Conservation (phyloP, 2,329 filamentous ascomycete species). For the Trichoderma arundinaceum region DNA sequence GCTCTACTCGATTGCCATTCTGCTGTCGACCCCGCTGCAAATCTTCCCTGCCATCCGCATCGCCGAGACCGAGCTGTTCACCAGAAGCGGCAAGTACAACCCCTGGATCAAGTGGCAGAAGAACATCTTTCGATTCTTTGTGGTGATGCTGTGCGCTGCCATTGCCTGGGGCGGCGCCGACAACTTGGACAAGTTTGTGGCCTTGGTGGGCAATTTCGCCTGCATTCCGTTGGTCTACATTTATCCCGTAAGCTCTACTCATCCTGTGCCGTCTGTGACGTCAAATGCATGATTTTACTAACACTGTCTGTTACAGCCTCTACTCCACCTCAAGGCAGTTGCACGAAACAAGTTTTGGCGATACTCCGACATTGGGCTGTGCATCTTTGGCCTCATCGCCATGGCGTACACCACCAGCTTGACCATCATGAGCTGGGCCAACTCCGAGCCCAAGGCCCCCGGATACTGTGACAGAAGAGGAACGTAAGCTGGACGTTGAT, state of each 20-base stretch:
- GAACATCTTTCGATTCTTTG: constrained; percentile 92
- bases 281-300: constrained; percentile 36
- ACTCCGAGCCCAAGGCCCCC: constrained; percentile 55
- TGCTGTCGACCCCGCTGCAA: constrained; percentile 92
- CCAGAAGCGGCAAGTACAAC: constrained; percentile 94
- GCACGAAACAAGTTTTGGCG: constrained; percentile 72
- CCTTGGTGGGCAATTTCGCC: constrained; percentile 94
- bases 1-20: constrained; percentile 95
- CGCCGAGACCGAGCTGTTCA: constrained; percentile 92
- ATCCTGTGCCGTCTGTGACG: neutral
- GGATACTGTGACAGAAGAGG: constrained; percentile 59
- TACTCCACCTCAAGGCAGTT: constrained; percentile 86
- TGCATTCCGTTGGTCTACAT: constrained; percentile 97
- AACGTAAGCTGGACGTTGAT: neutral
- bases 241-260: constrained; percentile 78
- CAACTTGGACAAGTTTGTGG: constrained; percentile 96
- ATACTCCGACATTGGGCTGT: constrained; percentile 73
- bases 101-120: constrained; percentile 99
- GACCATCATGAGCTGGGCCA: constrained; percentile 86
- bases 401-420: constrained; percentile 92
- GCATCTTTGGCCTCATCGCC: constrained; percentile 80
- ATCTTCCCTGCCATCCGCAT: constrained; percentile 98
- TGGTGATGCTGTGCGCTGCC: constrained; percentile 82
- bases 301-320: constrained; percentile 64
- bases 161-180: constrained; percentile 93